Evolutionary conservation across 1,284 basidiomycete genomes (phyloP).

Genomic region (Irpex sp.): DNA sequence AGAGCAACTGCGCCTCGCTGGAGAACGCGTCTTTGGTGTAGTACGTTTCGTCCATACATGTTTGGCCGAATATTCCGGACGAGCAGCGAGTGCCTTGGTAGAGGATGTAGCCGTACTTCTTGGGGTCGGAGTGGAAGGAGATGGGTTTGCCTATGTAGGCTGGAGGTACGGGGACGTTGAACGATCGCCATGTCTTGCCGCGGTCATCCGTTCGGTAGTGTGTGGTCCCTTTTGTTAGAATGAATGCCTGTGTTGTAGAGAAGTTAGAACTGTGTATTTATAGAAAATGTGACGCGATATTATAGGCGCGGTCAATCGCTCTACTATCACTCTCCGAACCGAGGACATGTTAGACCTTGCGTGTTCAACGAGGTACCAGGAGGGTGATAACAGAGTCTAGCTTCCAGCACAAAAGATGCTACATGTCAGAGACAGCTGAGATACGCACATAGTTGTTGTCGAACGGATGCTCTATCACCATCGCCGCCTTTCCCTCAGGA

Average conservation of each 20-base stretch:
- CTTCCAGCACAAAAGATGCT: neutral
- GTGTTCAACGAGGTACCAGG: too few relatives aligned
- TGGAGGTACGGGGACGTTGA: constrained; percentile 61
- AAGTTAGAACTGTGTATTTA: neutral
- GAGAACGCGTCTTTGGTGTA: constrained; percentile 83
- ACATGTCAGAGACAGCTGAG: neutral
- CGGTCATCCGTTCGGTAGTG: constrained; percentile 87
- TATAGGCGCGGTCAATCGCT: too few relatives aligned
- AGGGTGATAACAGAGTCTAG: too few relatives aligned
- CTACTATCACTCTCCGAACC: too few relatives aligned
- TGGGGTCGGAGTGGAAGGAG: constrained; percentile 74
- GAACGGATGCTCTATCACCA: constrained; percentile 87
- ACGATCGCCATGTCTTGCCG: constrained; percentile 80
- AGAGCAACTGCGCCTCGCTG: constrained; percentile 49
- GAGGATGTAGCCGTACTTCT: constrained; percentile 72
- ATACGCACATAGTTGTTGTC: constrained; percentile 42
- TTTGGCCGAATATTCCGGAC: constrained; percentile 47
- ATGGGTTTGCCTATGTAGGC: constrained; percentile 61
- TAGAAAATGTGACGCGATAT: neutral
- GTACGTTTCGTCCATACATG: constrained; percentile 84
- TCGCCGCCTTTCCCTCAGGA: constrained; percentile 53
- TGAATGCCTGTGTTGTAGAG: constrained; percentile 60
- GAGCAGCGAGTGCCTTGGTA: constrained; percentile 79
- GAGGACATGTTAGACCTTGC: too few relatives aligned
- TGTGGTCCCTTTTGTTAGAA: constrained; percentile 60